These are phyloP conservation scores for Penicillium hordei DNA, from an alignment of 2,329 filamentous ascomycete genomes.

Conservation along the genomic window DNA sequence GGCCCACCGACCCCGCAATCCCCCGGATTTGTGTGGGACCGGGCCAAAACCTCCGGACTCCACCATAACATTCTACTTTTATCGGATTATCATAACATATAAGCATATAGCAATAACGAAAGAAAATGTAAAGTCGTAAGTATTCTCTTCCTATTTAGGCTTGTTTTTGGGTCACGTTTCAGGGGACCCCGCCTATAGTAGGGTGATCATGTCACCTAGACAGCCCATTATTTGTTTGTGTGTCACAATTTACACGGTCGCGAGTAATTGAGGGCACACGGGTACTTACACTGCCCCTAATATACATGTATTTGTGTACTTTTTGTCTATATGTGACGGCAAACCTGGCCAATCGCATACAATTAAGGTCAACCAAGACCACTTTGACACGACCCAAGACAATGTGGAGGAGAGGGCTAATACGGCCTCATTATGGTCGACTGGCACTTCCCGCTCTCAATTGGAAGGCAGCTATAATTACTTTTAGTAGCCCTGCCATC, in stretches of 20 bases:
- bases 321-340: not conserved
- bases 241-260: slow-evolving; percentile 14
- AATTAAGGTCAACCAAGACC: slow-evolving; percentile 3
- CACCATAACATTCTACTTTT: slow-evolving; percentile 5
- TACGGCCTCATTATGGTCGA: not conserved
- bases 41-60: slow-evolving; percentile 5
- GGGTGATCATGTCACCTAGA: not conserved
- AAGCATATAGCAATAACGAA: not conserved
- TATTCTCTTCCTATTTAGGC: not conserved
- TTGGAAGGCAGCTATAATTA: not conserved
- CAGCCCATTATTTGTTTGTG: slow-evolving; percentile 1
- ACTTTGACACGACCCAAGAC: not conserved
- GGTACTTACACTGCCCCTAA: not conserved
- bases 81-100: not conserved
- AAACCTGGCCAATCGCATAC: slow-evolving; percentile 1
- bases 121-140: not conserved
- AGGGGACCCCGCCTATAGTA: slow-evolving; percentile 8
- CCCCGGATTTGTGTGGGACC: slow-evolving; percentile 13
- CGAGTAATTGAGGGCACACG: not conserved
- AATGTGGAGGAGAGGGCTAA: slow-evolving; percentile 2
- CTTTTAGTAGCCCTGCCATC: not conserved
- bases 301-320: not conserved
- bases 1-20: slow-evolving; percentile 11
- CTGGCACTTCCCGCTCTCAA: slow-evolving; percentile 1
- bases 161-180: not conserved